Base-by-base conservation (phyloP, 192 early-diverging fungal genomes). In the Dimargaris verticillata region DNA sequence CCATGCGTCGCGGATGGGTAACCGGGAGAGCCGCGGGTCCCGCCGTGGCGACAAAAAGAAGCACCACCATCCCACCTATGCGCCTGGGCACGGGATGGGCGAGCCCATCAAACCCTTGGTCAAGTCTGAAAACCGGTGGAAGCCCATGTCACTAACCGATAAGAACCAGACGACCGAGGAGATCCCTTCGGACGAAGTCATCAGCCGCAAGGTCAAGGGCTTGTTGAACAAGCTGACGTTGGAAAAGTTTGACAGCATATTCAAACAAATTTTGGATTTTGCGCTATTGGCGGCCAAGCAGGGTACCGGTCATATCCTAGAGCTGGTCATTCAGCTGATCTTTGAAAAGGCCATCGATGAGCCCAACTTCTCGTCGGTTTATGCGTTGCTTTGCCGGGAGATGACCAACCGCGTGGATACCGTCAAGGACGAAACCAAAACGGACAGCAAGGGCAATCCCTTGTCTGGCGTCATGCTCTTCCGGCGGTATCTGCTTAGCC, bases 301-400 rank as follows among this genome's bases (percentile, higher is more conserved):
- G 70, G 74, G 66, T 9, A 78, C 87, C 58, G 84, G 86, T 15
- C 73, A 73, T 7, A 81, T 91, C 22, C 74, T 99, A 55, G 81
- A 78, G 64, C 82, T 79, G 60, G 82, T 96, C 41, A 90, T 97
- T 66, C 80, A 76, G 53, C 75, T 88, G 15, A 86, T 93, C 50
- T 97, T 93, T 62, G 86, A 95, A 28, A 97, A 99, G 78, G 92
- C 96, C 6, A 79, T 90, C 38, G 92, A 96, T 64, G 94, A 99
- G 70, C 79, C 86, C n/a, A 77, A 78, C 59, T 99, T 95, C 77
- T 85, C 83, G 62, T 66, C 70, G 51, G 88, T 95, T 76, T 99
- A 94, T 66, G 94, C 92, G 22, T 76, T 75, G 47, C 78, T 99
- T 54, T 95, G 92, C 76, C 70, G 78, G 46, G 78, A 81, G 66